Conservation (phyloP, 106 monocot species). For the Dendrobium catenatum region DNA sequence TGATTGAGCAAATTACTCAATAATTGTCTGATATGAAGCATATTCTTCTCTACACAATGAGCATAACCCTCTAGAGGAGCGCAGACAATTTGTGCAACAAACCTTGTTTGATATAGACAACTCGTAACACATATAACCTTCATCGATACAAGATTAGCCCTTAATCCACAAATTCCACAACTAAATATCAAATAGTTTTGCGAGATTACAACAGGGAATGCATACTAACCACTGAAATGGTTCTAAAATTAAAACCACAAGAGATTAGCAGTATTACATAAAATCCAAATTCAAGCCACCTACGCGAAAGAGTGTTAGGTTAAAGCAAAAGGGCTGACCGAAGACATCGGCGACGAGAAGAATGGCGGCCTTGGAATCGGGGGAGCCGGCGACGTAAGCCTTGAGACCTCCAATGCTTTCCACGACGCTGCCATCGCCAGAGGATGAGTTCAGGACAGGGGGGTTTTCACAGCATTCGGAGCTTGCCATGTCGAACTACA, state of each 20-base stretch:
- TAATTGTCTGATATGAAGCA: no score
- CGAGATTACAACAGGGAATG: background rate
- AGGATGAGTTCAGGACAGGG: conserved; percentile 10
- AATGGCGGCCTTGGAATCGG: conserved; percentile 36
- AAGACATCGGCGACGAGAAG: conserved; percentile 45
- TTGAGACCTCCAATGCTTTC: conserved; percentile 49
- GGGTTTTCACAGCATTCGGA: conserved; percentile 36
- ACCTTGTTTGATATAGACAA: no score
- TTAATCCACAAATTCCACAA: background rate
- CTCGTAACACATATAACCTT: no score
- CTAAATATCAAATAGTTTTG: background rate
- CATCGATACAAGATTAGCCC: no score
- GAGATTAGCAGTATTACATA: background rate
- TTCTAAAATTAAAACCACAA: background rate
- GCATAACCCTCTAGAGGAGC: no score
- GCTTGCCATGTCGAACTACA: conserved; percentile 19
- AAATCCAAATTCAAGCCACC: background rate
- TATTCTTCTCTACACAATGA: no score
- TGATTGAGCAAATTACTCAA: no score
- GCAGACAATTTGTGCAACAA: no score
- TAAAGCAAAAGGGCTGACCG: conserved; percentile 18
- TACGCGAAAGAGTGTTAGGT: background rate
- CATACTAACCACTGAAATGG: background rate
- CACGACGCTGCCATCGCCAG: conserved; percentile 28
- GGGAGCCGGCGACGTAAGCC: conserved; percentile 43